Conservation (phyloP, 768 basidiomycete species). For the Boletus sp. region DNA sequence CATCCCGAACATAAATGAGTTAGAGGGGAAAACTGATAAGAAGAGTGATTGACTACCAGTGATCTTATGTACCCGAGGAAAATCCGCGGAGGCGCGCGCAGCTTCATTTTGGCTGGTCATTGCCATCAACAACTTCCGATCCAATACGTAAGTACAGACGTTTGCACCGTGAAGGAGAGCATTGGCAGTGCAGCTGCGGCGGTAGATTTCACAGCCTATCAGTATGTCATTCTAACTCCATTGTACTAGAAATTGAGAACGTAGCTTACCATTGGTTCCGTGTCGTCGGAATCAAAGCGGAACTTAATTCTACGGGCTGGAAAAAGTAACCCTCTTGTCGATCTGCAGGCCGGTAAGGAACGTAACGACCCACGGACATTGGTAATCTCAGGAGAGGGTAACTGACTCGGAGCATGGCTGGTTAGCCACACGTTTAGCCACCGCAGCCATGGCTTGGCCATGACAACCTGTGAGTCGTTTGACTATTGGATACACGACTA, state of each 20-base stretch:
- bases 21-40: background rate
- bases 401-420: too few relatives aligned
- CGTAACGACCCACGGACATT: background rate
- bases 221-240: background rate
- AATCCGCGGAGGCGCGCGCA: background rate
- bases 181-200: background rate
- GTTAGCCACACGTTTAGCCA: background rate
- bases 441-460: background rate
- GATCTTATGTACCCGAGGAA: constrained; percentile 1
- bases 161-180: background rate
- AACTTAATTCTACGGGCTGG: background rate
- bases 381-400: background rate
- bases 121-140: background rate
- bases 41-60: too few relatives aligned
- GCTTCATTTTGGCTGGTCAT: background rate
- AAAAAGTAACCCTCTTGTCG: background rate
- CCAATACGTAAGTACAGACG: background rate
- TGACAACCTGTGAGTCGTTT: background rate
- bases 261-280: background rate
- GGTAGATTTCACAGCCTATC: background rate
- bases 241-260: too few relatives aligned
- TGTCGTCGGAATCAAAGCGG: background rate
- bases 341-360: background rate
- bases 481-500: too few relatives aligned
- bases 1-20: background rate